Evolutionary conservation across 306 rosid genomes (phyloP), one percentile per base, ranked within the genome.

Genomic region (Pterocarpus santalinus): DNA sequence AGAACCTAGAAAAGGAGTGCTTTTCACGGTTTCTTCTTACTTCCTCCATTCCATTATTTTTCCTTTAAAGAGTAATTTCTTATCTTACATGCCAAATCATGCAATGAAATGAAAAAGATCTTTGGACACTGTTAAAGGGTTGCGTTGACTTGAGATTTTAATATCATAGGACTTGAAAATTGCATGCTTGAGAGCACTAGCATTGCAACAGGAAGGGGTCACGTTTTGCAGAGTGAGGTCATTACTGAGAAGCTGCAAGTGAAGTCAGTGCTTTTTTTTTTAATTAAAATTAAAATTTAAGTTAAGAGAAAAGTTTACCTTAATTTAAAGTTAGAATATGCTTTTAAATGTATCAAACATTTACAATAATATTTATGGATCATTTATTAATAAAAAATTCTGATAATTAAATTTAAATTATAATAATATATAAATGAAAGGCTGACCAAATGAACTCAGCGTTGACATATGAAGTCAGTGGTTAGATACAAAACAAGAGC

Each of bases 61-160:
- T 7, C 7, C 6, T 39, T 6, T 6, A 0, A 10, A 51, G 1
- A 64, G n/a, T 5, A 17, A 35, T 14, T 41, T 62, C 10, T n/a
- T 13, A 5, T 72, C 3, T 35, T 30, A 44, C 7, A 15, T 44
- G 49, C 22, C 39, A 44, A 66, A 58, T 79, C 41, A 58, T 28
- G 76, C 57, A 67, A 34, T 58, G 47, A 35, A 67, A 67, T n/a
- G 56, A 2, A 49, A 53, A 17, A 17, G 17, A 68, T 55, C 28
- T 65, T 36, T 53, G 39, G 10, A 36, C 2, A 8, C 3, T 32
- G 17, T 38, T 39, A 51, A 62, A 13, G 56, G 77, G 61, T 61
- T 12, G 38, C 3, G 78, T 80, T 80, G 87, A 84, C 81, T 60
- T 28, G 3, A 61, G 41, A 78, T 32, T 79, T 73, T 30, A 34